Evolutionary conservation across 163 green algal species (phyloP), one percentile per base, ranked within the genome.

Genomic region (Chlamydomonas reinhardtii): DNA sequence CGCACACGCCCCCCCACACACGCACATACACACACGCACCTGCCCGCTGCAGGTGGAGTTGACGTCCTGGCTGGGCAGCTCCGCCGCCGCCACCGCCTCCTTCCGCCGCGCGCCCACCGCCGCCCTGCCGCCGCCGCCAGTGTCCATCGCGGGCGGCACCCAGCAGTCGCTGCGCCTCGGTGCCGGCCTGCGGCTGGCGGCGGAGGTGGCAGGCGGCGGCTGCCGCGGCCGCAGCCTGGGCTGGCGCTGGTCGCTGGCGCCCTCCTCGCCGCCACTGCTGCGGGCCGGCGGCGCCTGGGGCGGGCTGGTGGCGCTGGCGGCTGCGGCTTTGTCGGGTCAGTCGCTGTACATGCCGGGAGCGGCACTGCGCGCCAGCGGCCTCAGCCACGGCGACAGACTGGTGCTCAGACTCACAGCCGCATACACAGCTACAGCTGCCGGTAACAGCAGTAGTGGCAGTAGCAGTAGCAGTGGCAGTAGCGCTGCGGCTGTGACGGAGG

Each of bases 161-260:
- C n/a, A 12, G 39, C 29, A 59, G 66, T 11, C 27, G 72, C 39
- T n/a, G 16, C 39, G 27, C 9, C 39, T 85, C 68, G 59, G 52
- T 32, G 52, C 39, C 11, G 79, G 68, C 68, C 24, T 85, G 68
- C 48, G 79, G 25, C 68, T 85, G 25, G 34, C 24, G 0, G 79
- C 32, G 29, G 39, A 78, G n/a, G 52, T 56, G 4, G 68, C 43
- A 2, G 79, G 79, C 31, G 79, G 79, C 6, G 69, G 24, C 25
- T 85, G 79, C 59, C 59, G 22, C 59, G 59, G 59, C 59, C 59
- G 24, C 17, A 11, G 20, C 27, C 29, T 29, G 27, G 6, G 6
- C 62, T 70, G 62, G 25, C 62, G 68, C 79, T 85, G 48, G 20
- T 56, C 12, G 14, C 74, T 17, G 16, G 6, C 14, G 39, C 27